phyloP scores from a whole-genome alignment of 352 stramenopile species.

The Chrysophaeum taylorii region DNA sequence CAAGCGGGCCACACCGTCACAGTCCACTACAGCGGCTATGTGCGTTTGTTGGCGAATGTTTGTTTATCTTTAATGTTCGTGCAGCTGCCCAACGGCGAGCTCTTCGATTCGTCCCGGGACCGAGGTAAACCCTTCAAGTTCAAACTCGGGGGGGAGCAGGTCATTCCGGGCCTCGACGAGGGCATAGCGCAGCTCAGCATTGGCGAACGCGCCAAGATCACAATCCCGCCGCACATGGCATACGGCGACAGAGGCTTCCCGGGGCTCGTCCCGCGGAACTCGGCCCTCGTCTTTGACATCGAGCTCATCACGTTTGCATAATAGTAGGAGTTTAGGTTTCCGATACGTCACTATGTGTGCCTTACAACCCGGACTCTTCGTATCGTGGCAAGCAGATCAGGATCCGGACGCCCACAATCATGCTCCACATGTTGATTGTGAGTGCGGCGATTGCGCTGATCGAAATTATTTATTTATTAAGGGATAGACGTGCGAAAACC shows the following conservation, averaged over 20 bases:
- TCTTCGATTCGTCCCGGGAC: constrained; percentile 45
- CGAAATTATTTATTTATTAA: too few relatives aligned
- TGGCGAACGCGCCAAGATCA: constrained; percentile 68
- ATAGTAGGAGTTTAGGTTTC: background rate
- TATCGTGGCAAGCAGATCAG: too few relatives aligned
- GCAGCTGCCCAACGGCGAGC: constrained; percentile 31
- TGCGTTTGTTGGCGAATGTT: constrained; percentile 28
- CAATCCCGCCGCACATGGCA: constrained; percentile 64
- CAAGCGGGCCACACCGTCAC: constrained; percentile 67
- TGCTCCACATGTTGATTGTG: too few relatives aligned
- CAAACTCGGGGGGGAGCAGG: constrained; percentile 67
- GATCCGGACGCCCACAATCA: too few relatives aligned
- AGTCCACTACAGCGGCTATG: constrained; percentile 70
- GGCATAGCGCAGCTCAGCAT: constrained; percentile 54
- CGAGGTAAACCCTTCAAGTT: constrained; percentile 75
- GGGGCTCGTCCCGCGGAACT: constrained; percentile 31
- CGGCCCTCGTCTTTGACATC: constrained; percentile 34
- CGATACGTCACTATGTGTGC: background rate
- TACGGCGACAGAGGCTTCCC: constrained; percentile 49
- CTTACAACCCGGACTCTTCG: too few relatives aligned
- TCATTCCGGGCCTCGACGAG: constrained; percentile 70
- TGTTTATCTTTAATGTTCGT: background rate
- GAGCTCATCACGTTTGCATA: constrained; percentile 35
- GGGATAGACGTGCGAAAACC: too few relatives aligned
- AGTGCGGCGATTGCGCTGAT: too few relatives aligned